Evolutionary conservation across 345 rosid genomes (phyloP).

Genomic region (Erucastrum elatum): DNA sequence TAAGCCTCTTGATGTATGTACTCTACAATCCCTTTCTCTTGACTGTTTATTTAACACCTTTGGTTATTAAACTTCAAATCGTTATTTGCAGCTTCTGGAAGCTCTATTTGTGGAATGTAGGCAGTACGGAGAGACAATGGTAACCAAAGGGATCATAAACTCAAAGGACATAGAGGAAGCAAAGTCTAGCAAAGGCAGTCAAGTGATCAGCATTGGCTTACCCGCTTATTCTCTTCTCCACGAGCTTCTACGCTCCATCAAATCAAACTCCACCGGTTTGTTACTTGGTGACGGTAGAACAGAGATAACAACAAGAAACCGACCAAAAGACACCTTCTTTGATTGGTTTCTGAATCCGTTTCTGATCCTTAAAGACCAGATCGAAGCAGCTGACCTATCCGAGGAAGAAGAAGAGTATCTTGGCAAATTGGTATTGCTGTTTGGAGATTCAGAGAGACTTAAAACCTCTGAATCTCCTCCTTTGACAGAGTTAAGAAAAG

Average conservation of each 20-base stretch:
- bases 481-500: conserved; percentile 68
- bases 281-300: conserved; percentile 49
- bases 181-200: conserved; percentile 59
- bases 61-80: background rate
- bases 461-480: conserved; percentile 59
- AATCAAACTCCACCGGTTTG: conserved; percentile 62
- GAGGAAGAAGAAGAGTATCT: conserved; percentile 84
- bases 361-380: conserved; percentile 83
- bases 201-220: conserved; percentile 71
- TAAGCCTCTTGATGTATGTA: conserved; percentile 94
- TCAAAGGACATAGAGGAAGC: conserved; percentile 77
- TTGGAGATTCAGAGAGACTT: conserved; percentile 64
- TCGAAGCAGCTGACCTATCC: conserved; percentile 66
- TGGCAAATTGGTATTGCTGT: conserved; percentile 63
- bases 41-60: background rate
- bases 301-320: conserved; percentile 70
- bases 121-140: conserved; percentile 60
- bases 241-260: conserved; percentile 60
- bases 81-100: conserved; percentile 60
- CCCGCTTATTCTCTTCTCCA: conserved; percentile 86
- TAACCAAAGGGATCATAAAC: conserved; percentile 72
- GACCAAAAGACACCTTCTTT: conserved; percentile 78
- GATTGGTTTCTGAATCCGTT: conserved; percentile 95
- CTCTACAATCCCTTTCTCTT: background rate
- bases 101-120: conserved; percentile 62